A percentile compares a stretch with the other conserved stretches of the same genome.
phyloP scores from a whole-genome alignment of 2,329 filamentous ascomycete species.

The Nigrograna mackinnonii region DNA sequence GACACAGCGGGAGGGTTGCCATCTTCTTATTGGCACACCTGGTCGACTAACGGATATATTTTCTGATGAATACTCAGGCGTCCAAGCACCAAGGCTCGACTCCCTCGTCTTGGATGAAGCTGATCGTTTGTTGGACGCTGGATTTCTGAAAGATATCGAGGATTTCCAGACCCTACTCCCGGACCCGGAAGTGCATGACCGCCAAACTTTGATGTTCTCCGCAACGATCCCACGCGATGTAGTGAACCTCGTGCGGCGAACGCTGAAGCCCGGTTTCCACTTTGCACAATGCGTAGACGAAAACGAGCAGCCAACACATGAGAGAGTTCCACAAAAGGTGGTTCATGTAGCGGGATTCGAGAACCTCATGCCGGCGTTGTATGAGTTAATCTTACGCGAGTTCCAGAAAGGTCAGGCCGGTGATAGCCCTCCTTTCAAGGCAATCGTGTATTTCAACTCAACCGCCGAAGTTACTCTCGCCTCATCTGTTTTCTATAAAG shows the following conservation, averaged over 20 bases:
- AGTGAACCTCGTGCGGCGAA: slow-evolving; percentile 73
- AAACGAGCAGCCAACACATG: slow-evolving; percentile 83
- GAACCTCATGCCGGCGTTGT: slow-evolving; percentile 74
- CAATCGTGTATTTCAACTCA: slow-evolving; percentile 89
- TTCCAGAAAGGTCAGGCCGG: slow-evolving; percentile 47
- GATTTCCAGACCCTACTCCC: slow-evolving; percentile 62
- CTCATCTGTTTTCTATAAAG: slow-evolving; percentile 59
- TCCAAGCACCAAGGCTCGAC: slow-evolving; percentile 65
- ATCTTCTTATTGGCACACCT: slow-evolving; percentile 88
- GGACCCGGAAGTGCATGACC: slow-evolving; percentile 61
- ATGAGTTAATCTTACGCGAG: slow-evolving; percentile 74
- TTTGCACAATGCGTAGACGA: slow-evolving; percentile 87
- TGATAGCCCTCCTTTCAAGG: slow-evolving; percentile 75
- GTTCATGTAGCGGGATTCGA: slow-evolving; percentile 70
- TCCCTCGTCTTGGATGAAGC: slow-evolving; percentile 69
- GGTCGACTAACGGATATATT: slow-evolving; percentile 85
- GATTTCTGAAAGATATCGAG: slow-evolving; percentile 54
- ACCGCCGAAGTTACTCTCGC: slow-evolving; percentile 73
- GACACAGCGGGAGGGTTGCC: slow-evolving; percentile 77
- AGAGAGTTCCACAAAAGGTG: slow-evolving; percentile 78
- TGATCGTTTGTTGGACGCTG: slow-evolving; percentile 67
- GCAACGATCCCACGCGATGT: slow-evolving; percentile 89
- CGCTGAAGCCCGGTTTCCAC: slow-evolving; percentile 82
- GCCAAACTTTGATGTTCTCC: slow-evolving; percentile 94
- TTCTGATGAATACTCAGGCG: slow-evolving; percentile 63